A percentile compares a stretch with the other conserved stretches of the same genome.
These are phyloP conservation scores for Pseudoturritis turrita DNA, from an alignment of 345 rosid genomes.

Conservation along the genomic window DNA sequence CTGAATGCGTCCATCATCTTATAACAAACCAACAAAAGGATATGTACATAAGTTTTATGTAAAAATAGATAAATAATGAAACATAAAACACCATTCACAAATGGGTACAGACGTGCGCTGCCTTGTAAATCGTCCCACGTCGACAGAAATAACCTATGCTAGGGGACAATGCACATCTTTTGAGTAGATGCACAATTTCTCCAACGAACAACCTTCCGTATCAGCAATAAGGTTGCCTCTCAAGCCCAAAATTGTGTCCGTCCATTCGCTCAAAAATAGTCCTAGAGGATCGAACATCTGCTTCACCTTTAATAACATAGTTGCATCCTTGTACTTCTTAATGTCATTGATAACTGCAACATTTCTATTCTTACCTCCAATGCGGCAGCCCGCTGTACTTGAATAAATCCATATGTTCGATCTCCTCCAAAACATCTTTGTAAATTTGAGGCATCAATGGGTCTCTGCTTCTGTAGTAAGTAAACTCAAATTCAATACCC, in stretches of 20 bases:
- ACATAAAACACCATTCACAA: too few species aligned
- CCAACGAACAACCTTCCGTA: background rate
- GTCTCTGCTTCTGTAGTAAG: background rate
- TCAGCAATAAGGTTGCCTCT: background rate
- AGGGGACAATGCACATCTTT: background rate
- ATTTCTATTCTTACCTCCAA: background rate
- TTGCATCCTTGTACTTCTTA: background rate
- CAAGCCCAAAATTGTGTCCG: background rate
- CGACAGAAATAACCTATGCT: background rate
- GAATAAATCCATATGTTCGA: background rate
- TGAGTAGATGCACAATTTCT: background rate
- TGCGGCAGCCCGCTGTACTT: background rate
- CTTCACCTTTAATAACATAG: background rate
- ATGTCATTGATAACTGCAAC: background rate
- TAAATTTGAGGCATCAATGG: background rate
- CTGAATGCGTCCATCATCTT: too few species aligned
- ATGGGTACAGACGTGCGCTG: background rate
- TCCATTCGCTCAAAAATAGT: background rate
- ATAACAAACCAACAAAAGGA: too few species aligned
- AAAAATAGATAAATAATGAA: too few species aligned
- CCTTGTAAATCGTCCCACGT: background rate
- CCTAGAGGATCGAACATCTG: background rate
- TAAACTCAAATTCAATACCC: background rate
- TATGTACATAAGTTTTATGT: too few species aligned
- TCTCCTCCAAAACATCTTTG: background rate